Base-by-base conservation (phyloP, 192 early-diverging fungal species). In the Radiomyces spectabilis region DNA sequence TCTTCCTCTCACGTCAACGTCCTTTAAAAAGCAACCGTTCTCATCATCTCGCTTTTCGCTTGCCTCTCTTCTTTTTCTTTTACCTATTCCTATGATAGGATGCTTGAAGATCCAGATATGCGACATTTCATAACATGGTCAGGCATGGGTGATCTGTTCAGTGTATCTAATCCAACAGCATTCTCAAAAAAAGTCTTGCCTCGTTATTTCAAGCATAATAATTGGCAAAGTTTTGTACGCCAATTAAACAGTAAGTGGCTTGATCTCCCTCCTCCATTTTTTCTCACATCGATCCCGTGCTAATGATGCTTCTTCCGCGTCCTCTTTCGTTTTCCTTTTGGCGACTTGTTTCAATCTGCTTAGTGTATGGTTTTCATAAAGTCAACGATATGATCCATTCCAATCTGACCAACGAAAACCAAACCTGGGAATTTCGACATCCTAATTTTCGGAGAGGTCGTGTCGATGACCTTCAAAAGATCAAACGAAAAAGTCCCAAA, bases 351-450 rank as follows among this genome's bases (percentile, higher is more conserved):
- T 16, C 29, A 8, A 52, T 15, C n/a, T n/a, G n/a, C 8, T 8
- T 47, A 78, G 79, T 84, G 81, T 87, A 87, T 61, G 83, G 83
- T 43, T 87, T 87, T 57, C 83, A 85, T 62, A 87, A 87, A 61
- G 61, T 69, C 4, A 69, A 69, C 46, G 66, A 69, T 29, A 63
- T 69, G 51, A 62, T 69, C 59, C 66, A 77, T 51, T 68, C 54
- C 46, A 76, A 63, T 67, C 66, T 37, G 53, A 60, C 45, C 39
- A 72, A 66, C 59, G 76, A 78, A 39, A 69, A 59, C 37, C 81
- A 91, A 71, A 75, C 85, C 4, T 89, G 89, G 87, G 86, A 92
- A 59, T 92, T 92, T 58, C 81, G 83, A 51, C 89, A 92, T 49
- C 86, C 86, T 0, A 72, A 80, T 29, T 92, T 92, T 51, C 83